A percentile compares a stretch with the other conserved stretches of the same genome.
Conservation (phyloP, 2,329 filamentous ascomycete genomes). For the Akanthomyces muscarius region DNA sequence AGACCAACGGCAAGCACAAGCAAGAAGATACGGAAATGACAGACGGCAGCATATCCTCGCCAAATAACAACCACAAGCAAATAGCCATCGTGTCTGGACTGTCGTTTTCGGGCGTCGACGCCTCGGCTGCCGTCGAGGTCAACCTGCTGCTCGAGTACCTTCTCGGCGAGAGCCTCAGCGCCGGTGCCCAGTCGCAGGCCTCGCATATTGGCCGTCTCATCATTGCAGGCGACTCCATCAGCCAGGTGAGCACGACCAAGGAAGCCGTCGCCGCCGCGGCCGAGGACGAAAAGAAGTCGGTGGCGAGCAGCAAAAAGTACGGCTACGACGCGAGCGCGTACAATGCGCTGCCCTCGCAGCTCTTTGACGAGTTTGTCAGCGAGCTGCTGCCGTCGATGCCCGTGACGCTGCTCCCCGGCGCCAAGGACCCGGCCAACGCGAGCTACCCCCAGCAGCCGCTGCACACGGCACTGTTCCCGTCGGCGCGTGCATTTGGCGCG, state of each 20-base stretch:
- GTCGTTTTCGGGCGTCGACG: slow-evolving; percentile 70
- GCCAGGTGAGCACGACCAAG: slow-evolving; percentile 40
- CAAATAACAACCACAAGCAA: slow-evolving; percentile 40
- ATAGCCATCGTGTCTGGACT: slow-evolving; percentile 88
- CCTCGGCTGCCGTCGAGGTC: slow-evolving; percentile 68
- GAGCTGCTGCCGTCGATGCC: slow-evolving; percentile 81
- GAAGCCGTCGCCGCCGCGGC: slow-evolving; percentile 29
- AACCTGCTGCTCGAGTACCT: slow-evolving; percentile 82
- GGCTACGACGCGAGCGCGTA: slow-evolving; percentile 89
- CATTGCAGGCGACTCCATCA: slow-evolving; percentile 89
- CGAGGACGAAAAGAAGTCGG: slow-evolving; percentile 11
- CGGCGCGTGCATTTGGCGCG: slow-evolving; percentile 63
- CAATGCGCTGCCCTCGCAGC: slow-evolving; percentile 78
- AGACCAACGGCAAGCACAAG: slow-evolving; percentile 29
- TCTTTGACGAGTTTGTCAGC: slow-evolving; percentile 78
- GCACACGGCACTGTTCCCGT: slow-evolving; percentile 86
- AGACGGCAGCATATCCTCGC: slow-evolving; percentile 27
- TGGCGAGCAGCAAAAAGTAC: slow-evolving; percentile 66
- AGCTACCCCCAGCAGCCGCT: slow-evolving; percentile 90
- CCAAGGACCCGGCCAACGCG: slow-evolving; percentile 80
- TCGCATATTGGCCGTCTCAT: slow-evolving; percentile 77
- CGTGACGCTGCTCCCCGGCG: slow-evolving; percentile 82
- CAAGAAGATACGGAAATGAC: slow-evolving; percentile 56
- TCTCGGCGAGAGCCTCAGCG: slow-evolving; percentile 71
- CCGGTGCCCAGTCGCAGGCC: slow-evolving; percentile 53